Evolutionary conservation across 352 stramenopile species (phyloP).

Genomic region (Blastocystis sp.): DNA sequence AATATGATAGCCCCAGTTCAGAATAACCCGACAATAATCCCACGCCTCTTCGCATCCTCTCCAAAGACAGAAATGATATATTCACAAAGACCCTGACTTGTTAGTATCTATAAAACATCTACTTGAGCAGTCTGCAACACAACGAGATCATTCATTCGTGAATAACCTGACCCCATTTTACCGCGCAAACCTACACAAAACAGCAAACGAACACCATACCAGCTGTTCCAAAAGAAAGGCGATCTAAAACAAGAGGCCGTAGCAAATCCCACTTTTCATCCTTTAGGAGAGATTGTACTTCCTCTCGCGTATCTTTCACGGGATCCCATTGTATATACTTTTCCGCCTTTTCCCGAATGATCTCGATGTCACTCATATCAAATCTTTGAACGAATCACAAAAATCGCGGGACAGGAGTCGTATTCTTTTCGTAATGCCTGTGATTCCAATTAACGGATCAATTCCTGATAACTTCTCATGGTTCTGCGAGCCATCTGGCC

Average conservation of each 20-base stretch:
- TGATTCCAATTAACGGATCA: not conserved
- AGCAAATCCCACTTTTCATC: constrained; percentile 68
- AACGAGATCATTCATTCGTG: constrained; percentile 83
- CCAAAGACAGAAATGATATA: constrained; percentile 75
- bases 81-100: constrained; percentile 71
- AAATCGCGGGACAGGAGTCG: not conserved
- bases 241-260: constrained; percentile 69
- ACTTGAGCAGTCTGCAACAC: constrained; percentile 81
- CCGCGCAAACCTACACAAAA: constrained; percentile 69
- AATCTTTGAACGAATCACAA: not conserved
- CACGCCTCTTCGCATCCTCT: constrained; percentile 70
- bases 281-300: constrained; percentile 71
- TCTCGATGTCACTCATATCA: not conserved
- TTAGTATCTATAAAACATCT: not conserved
- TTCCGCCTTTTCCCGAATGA: constrained; percentile 61
- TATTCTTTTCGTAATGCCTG: not conserved
- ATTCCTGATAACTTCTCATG: constrained; percentile 1
- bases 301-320: constrained; percentile 71
- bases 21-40: constrained; percentile 74
- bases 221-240: constrained; percentile 82
- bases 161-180: constrained; percentile 77
- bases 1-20: not conserved
- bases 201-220: constrained; percentile 62
- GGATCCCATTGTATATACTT: constrained; percentile 79
- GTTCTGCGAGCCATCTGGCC: constrained; percentile 10